Conservation (phyloP, 1,139 yeast species). For the Debaryomycetaceae sp. region DNA sequence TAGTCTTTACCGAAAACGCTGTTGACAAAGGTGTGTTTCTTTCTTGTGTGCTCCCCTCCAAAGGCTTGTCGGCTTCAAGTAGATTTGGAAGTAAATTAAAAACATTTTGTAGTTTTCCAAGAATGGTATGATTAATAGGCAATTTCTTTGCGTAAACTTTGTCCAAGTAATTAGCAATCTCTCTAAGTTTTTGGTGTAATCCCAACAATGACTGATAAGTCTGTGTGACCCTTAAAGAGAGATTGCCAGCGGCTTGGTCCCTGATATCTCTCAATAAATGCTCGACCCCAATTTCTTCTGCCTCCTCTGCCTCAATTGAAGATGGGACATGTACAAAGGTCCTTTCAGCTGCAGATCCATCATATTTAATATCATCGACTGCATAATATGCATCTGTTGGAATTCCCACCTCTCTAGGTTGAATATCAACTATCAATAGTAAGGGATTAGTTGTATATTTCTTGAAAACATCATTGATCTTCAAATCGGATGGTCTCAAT, state of each 20-base stretch:
- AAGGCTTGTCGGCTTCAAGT: slow-evolving; percentile 9
- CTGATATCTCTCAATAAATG: slow-evolving; percentile 90
- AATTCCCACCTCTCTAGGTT: slow-evolving; percentile 75
- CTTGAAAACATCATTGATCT: slow-evolving; percentile 85
- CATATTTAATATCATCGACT: slow-evolving; percentile 92
- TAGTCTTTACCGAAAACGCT: slow-evolving; percentile 88
- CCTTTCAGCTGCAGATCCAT: slow-evolving; percentile 91
- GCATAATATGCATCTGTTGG: slow-evolving; percentile 97
- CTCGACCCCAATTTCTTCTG: slow-evolving; percentile 98
- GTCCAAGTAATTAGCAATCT: slow-evolving; percentile 74
- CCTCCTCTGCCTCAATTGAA: slow-evolving; percentile 94
- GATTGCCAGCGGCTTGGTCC: slow-evolving; percentile 94
- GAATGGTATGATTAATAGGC: slow-evolving; percentile 85
- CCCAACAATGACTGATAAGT: slow-evolving; percentile 89
- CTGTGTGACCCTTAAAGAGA: slow-evolving; percentile 81
- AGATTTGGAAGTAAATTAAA: slow-evolving; percentile 90
- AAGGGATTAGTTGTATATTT: slow-evolving; percentile 81
- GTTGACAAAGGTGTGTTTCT: slow-evolving; percentile 54
- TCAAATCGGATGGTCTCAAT: slow-evolving; percentile 80
- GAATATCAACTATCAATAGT: slow-evolving; percentile 86
- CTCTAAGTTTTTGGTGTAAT: slow-evolving; percentile 73
- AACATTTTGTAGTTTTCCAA: slow-evolving; percentile 92
- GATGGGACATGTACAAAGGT: slow-evolving; percentile 94
- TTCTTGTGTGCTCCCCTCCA: slow-evolving; percentile 6
- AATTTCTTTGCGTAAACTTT: slow-evolving; percentile 68